Conservation (phyloP, 192 early-diverging fungal genomes). For the Dimargaris verticillata region DNA sequence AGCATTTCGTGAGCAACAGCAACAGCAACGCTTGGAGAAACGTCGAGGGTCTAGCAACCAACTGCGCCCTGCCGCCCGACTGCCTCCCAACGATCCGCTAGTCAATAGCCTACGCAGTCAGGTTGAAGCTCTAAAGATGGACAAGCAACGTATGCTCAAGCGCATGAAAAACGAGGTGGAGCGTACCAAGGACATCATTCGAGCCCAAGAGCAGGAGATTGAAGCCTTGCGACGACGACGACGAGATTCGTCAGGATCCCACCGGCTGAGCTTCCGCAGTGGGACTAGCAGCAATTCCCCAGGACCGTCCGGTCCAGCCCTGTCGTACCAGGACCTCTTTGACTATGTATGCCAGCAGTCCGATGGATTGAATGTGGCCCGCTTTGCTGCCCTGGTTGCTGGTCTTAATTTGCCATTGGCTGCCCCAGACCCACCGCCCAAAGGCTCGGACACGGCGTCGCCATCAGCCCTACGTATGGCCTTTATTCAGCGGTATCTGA, state of each 20-base stretch:
- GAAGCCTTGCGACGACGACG: slow-evolving; percentile 24
- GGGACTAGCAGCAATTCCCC: slow-evolving; percentile 12
- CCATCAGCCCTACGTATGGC: slow-evolving; percentile 19
- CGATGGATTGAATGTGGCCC: slow-evolving; percentile 19
- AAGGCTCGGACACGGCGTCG: slow-evolving; percentile 9
- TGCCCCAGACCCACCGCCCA: slow-evolving; percentile 13
- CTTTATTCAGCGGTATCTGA: slow-evolving; percentile 22
- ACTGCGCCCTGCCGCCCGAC: too few species aligned
- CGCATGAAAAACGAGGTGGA: slow-evolving; percentile 16
- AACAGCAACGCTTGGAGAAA: too few species aligned
- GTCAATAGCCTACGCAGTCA: slow-evolving; percentile 17
- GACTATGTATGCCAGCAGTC: slow-evolving; percentile 17
- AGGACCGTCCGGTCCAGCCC: too few species aligned
- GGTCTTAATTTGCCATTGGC: not conserved
- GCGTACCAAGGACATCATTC: slow-evolving; percentile 14
- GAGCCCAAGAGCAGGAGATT: slow-evolving; percentile 24
- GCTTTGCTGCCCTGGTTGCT: slow-evolving; percentile 3
- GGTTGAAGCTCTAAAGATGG: slow-evolving; percentile 14
- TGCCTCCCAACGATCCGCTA: not conserved
- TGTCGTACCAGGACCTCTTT: not conserved
- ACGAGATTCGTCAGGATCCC: slow-evolving; percentile 20
- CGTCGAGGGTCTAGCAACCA: too few species aligned
- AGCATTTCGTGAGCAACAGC: too few species aligned
- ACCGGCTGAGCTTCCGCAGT: slow-evolving; percentile 20
- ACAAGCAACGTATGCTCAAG: slow-evolving; percentile 12